Evolutionary conservation across 225 moss, liverwort and hornwort species (phyloP).

Genomic region (Neckera pumila): DNA sequence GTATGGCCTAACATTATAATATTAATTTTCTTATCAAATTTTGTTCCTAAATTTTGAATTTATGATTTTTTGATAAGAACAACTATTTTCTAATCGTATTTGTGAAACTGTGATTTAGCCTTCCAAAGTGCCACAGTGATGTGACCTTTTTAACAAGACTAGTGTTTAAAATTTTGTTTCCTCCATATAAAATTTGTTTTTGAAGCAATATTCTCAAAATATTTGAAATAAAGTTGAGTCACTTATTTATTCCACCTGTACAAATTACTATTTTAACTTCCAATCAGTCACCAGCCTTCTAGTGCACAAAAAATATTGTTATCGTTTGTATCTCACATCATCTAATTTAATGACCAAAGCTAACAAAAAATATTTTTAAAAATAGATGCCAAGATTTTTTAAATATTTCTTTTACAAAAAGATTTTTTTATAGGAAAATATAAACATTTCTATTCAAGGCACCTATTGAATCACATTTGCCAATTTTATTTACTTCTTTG

Average conservation of each 20-base stretch:
- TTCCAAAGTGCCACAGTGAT: no score
- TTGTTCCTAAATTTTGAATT: no score
- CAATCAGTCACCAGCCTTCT: background rate
- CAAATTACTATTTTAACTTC: background rate
- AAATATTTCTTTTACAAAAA: background rate
- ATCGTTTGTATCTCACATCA: background rate
- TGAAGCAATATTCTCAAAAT: no score
- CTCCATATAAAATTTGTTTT: no score
- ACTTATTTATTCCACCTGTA: rapidly evolving
- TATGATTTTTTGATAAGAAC: no score
- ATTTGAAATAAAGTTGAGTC: no score
- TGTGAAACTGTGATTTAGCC: no score
- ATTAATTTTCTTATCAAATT: background rate
- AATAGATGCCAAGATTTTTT: rapidly evolving
- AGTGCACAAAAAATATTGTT: background rate
- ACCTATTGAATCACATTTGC: no score
- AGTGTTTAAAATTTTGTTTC: no score
- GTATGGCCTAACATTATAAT: no score
- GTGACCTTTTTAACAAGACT: no score
- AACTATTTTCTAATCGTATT: no score
- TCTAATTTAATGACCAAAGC: rapidly evolving
- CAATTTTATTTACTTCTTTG: background rate
- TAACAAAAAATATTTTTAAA: background rate
- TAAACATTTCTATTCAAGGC: background rate
- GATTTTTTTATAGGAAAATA: background rate